These are phyloP conservation scores for Penicillium aurantiogriseum DNA, from an alignment of 2,329 filamentous ascomycete species.

Conservation along the genomic window DNA sequence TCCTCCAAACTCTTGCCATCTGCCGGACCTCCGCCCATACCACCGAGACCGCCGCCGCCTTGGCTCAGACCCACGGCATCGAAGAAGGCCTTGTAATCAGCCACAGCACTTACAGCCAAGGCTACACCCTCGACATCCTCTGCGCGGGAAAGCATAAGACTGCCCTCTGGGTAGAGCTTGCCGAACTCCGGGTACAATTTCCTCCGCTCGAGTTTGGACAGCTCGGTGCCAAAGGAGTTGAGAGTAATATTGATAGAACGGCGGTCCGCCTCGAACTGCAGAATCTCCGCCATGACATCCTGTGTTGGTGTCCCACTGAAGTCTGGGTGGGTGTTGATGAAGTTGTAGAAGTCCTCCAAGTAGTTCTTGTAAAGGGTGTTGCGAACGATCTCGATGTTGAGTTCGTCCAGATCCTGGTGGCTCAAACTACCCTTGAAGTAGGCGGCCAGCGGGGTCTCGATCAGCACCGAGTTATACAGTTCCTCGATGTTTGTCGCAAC, in stretches of 20 bases:
- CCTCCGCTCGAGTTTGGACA: slow-evolving; percentile 88
- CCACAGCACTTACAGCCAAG: slow-evolving; percentile 86
- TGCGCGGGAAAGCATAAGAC: slow-evolving; percentile 87
- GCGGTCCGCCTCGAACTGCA: slow-evolving; percentile 95
- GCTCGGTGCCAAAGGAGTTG: slow-evolving; percentile 96
- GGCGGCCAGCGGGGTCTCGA: slow-evolving; percentile 91
- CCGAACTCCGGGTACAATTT: slow-evolving; percentile 96
- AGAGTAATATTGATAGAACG: slow-evolving; percentile 98
- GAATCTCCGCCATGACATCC: slow-evolving; percentile 91
- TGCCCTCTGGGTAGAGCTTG: slow-evolving; percentile 88
- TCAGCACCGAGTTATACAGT: slow-evolving; percentile 94
- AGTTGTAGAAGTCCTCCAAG: slow-evolving; percentile 93
- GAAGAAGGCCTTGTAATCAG: slow-evolving; percentile 94
- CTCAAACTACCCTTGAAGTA: slow-evolving; percentile 97
- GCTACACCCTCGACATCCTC: slow-evolving; percentile 94
- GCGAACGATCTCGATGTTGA: slow-evolving; percentile 98
- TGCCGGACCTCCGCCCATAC: slow-evolving; percentile 68
- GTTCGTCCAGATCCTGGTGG: slow-evolving; percentile 94
- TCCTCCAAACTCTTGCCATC: slow-evolving; percentile 93
- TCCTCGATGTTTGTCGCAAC: slow-evolving; percentile 98
- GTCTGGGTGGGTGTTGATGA: slow-evolving; percentile 85
- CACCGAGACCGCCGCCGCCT: slow-evolving; percentile 68
- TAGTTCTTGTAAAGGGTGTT: slow-evolving; percentile 99
- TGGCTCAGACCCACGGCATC: slow-evolving; percentile 82
- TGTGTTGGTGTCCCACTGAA: slow-evolving; percentile 84